Base-by-base conservation (phyloP, 305 asterid genomes). In the Solanum hybrid region DNA sequence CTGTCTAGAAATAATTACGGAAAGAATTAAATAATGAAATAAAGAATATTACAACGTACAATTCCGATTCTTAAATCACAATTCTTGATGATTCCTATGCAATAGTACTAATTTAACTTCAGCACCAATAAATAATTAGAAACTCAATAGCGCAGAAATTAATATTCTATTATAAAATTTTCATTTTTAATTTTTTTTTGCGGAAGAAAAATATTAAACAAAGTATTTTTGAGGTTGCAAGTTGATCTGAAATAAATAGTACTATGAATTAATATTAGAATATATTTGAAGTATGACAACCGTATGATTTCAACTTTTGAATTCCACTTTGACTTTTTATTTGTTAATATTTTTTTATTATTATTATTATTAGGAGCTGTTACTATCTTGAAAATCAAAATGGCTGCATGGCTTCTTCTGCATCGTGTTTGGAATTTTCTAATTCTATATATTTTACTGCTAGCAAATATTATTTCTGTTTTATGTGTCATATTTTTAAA, bases 321-420 rank as follows among this genome's bases (percentile, higher is more conserved):
- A 1, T 79, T 24, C 24, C 45, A 38, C 86, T 40, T 7, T 66
- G 86, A 79, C 72, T 17, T 85, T 31, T 29, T 76, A 7, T 13
- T 77, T 86, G 66, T 31, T 71, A 22, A 29, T 14, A 17, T 81
- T 19, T 7, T 60, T 6, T 14, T 11, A 0, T 45, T 45, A 5
- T 17, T 45, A 5, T 17, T 32, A 31, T 26, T 5, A 5, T 12
- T 72, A 26, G 72, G 37, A 37, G 7, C 31, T 51, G 56, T 42
- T 12, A 14, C 75, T 17, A 75, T 82, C 86, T 80, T 17, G 79
- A 79, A 78, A 72, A 56, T 22, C 10, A 82, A 17, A 78, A 35
- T 78, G 85, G 85, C 85, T 82, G 87, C 87, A 42, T 82, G 87
- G 72, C 72, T 80, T 80, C 66, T 79, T 37, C 85, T 10, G 15